Percentiles rank a stretch among this genome's conserved stretches.
Evolutionary conservation across 202 grass and related monocot species (phyloP).

Genomic region (Panicum virgatum): DNA sequence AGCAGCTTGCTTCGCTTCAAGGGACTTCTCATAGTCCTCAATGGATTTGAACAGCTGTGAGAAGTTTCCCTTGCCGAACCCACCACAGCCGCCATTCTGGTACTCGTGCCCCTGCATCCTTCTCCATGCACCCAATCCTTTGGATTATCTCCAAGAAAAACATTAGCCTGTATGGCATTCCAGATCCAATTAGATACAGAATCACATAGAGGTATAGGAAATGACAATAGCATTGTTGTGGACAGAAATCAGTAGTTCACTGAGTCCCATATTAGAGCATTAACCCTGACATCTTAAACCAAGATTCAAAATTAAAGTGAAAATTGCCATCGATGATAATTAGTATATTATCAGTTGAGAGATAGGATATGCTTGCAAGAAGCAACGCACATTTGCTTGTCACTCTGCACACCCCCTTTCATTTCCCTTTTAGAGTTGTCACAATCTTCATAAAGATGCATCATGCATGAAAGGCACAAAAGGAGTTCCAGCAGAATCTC

Average conservation of each 20-base stretch:
- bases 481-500: constrained; percentile 8
- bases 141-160: constrained; percentile 97
- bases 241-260: constrained; percentile 9
- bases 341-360: neutral
- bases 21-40: constrained; percentile 95
- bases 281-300: neutral
- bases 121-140: constrained; percentile 92
- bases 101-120: constrained; percentile 69
- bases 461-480: too few species aligned
- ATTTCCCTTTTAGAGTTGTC: neutral
- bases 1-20: constrained; percentile 69
- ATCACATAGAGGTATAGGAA: neutral
- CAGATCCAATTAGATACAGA: constrained; percentile 29
- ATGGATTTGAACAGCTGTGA: constrained; percentile 91
- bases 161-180: constrained; percentile 61
- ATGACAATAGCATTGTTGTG: neutral
- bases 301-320: neutral
- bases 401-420: neutral
- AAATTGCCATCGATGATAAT: neutral
- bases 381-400: neutral
- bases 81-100: constrained; percentile 87
- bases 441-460: too few species aligned
- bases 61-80: constrained; percentile 97
- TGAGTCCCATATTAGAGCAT: neutral
- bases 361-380: constrained; percentile 1